A percentile compares a stretch with the other conserved stretches of the same genome.
These are phyloP conservation scores for Podaxis rugospora DNA, from an alignment of 768 basidiomycete species.

Conservation along the genomic window DNA sequence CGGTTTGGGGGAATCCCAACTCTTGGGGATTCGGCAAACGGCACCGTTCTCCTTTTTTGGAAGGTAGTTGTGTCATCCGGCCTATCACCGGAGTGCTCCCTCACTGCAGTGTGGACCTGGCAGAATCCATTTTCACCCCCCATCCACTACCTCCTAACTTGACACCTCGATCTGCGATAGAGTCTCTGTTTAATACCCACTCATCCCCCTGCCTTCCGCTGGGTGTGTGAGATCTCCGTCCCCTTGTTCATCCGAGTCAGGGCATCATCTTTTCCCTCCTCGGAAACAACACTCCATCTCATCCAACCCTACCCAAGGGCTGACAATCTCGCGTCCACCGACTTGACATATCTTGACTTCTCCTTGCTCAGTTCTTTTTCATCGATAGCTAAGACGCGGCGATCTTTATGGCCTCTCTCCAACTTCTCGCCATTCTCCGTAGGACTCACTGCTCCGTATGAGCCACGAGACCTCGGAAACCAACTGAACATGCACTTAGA, in stretches of 20 bases:
- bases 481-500: not conserved
- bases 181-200: not conserved
- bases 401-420: not conserved
- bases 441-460: not conserved
- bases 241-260: not conserved
- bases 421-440: not conserved
- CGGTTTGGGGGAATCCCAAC: conserved; percentile 12
- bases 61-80: conserved; percentile 2
- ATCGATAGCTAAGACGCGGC: not conserved
- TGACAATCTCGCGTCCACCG: not conserved
- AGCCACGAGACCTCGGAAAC: not conserved
- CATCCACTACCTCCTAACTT: not conserved
- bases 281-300: not conserved
- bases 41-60: conserved; percentile 11
- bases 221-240: not conserved
- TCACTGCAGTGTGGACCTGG: not conserved
- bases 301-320: not conserved
- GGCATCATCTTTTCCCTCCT: not conserved
- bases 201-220: not conserved
- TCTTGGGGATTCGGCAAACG: conserved; percentile 29
- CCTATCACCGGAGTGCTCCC: not conserved
- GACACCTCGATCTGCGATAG: not conserved
- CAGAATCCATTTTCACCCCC: not conserved
- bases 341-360: not conserved
- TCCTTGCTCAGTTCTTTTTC: not conserved